A percentile compares a stretch with the other conserved stretches of the same genome.
These are phyloP conservation scores for Mortierella sp. DNA, from an alignment of 371 early-diverging fungal genomes.

Conservation along the genomic window DNA sequence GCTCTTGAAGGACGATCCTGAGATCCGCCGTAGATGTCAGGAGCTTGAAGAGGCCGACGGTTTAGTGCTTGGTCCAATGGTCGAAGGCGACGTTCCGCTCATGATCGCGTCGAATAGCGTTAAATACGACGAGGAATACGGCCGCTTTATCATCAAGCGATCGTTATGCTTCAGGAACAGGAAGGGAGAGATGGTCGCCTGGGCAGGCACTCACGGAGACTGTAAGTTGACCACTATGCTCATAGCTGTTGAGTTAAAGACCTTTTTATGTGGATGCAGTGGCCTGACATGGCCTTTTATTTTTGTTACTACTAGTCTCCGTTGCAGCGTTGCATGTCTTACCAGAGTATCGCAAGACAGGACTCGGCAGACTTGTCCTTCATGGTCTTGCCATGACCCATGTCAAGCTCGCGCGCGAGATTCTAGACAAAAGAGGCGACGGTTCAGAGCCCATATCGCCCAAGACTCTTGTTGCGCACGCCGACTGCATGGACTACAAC, in stretches of 20 bases:
- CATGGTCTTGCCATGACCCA: constrained; percentile 23
- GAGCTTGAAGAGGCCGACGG: constrained; percentile 24
- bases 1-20: constrained; percentile 22
- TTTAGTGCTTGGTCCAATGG: constrained; percentile 33
- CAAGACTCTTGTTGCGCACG: constrained; percentile 35
- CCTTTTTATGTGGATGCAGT: neutral
- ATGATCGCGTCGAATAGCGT: constrained; percentile 40
- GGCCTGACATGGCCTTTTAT: neutral
- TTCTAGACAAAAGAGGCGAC: constrained; percentile 6
- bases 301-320: constrained; percentile 25
- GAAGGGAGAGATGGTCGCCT: constrained; percentile 37
- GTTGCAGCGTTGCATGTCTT: constrained; percentile 46
- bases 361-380: constrained; percentile 37
- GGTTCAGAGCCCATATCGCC: neutral
- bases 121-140: constrained; percentile 24
- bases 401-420: constrained; percentile 25
- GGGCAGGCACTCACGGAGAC: constrained; percentile 52
- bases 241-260: neutral
- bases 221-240: constrained; percentile 20
- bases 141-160: constrained; percentile 26
- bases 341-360: constrained; percentile 42
- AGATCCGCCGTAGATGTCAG: constrained; percentile 15
- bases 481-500: constrained; percentile 38
- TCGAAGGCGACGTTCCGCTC: constrained; percentile 22
- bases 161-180: constrained; percentile 39